Evolutionary conservation across 208 protist species (phyloP), one percentile per base, ranked within the genome.

Genomic region (Acanthamoeba healyi): DNA sequence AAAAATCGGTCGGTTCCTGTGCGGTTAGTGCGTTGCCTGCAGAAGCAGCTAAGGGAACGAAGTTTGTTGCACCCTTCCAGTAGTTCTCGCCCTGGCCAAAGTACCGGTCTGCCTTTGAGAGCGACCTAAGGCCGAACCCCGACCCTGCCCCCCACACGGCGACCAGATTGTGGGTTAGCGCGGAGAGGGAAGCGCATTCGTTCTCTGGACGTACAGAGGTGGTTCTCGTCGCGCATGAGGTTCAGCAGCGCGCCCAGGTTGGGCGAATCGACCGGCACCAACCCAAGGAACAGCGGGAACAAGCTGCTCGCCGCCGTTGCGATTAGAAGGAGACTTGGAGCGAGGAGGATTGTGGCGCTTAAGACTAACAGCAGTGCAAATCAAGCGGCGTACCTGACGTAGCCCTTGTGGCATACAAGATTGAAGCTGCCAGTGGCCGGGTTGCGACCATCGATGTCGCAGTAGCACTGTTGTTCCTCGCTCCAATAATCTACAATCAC

Each of bases 1-100:
- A n/a, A n/a, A n/a, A n/a, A n/a, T n/a, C n/a, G n/a, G n/a, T n/a
- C n/a, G n/a, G n/a, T n/a, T n/a, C n/a, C n/a, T n/a, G n/a, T n/a
- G n/a, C n/a, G n/a, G n/a, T n/a, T n/a, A n/a, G 29, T 26, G 22
- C 24, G 22, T 61, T 74, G 10, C 65, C 40, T 19, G 36, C 36
- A 17, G 24, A 17, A 36, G 72, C 19, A 32, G 40, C 22, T 58
- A 29, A 3, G 38, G 42, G 17, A 10, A 24, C 6, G 38, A 38
- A 46, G 38, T n/a, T n/a, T n/a, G 70, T 7, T 9, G 36, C 44
- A 70, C 98, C 98, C 32, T 96, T 91, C 98, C 98, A 98, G 94
- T 98, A 98, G 94, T 98, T 97, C 86, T 98, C 97, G 29, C 93
- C 94, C 17, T 95, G 96, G 42, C 90, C 86, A 61, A 81, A 97